Base-by-base conservation (phyloP, 2,329 filamentous ascomycete species). In the Sphaerulina musiva region DNA sequence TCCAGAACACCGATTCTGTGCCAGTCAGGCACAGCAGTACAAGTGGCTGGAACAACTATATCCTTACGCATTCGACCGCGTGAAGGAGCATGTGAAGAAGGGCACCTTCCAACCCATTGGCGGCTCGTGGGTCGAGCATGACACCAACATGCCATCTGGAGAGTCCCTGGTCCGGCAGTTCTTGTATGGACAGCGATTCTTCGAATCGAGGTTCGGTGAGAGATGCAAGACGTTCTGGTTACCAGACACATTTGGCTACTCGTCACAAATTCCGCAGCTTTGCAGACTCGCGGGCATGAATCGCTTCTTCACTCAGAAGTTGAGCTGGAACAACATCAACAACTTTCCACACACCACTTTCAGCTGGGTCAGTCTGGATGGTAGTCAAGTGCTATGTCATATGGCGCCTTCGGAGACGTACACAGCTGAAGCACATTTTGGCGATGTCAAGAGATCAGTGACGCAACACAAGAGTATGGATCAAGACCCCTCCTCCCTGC, bases 261-360 rank as follows among this genome's bases (percentile, higher is more conserved):
- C 91, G 0, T 87, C 86, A 47, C 93, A 98, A 72, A 80, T 98
- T 41, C 93, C 93, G 10, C 93, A 98, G 68, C 77, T 98, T 41
- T 97, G 90, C 69, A 86, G 92, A 3, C 76, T 96, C 29, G 87
- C 93, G n/a, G 92, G 90, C 17, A 97, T 98, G 93, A 87, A 82
- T 54, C 83, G 92, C 34, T 98, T 98, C 77, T 86, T 98, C 66
- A 98, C 93, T 0, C 93, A 98, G 72, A 98, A 98, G 75, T 78
- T 98, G 56, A 97, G 92, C 76, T 98, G 93, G 93, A 97, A 97
- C 76, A 97, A 97, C 70, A 97, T 97, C 79, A 97, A 97, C 75
- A 95, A 87, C 68, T 98, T 97, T 74, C 93, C 93, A 0, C 93
- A 97, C 69, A 97, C 93, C 5, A 97, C 93, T 0, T 98, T 98